Percentiles rank a stretch among this genome's conserved stretches.
Evolutionary conservation across 805 yeast species (phyloP).

Genomic region (Ogataea henricii): DNA sequence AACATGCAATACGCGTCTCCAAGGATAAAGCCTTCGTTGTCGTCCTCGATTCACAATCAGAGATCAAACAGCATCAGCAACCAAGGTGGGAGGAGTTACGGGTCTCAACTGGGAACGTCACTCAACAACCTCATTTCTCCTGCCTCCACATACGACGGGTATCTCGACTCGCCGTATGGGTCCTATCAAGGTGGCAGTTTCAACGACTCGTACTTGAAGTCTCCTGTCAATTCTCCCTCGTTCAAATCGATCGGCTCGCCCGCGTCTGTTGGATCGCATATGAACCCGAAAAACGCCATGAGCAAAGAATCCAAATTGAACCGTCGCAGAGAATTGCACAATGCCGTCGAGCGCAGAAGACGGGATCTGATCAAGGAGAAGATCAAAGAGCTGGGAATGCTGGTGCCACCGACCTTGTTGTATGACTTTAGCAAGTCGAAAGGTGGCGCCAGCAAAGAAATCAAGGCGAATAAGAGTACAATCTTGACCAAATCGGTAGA

Average conservation of each 20-base stretch:
- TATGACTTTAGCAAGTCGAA: conserved; percentile 37
- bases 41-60: conserved; percentile 19
- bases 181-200: conserved; percentile 33
- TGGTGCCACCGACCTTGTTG: conserved; percentile 77
- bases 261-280: conserved; percentile 34
- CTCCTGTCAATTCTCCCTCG: conserved; percentile 39
- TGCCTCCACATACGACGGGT: conserved; percentile 36
- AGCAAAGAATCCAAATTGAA: conserved; percentile 70
- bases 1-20: conserved; percentile 34
- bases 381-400: conserved; percentile 76
- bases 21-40: conserved; percentile 24
- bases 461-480: conserved; percentile 81
- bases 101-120: conserved; percentile 35
- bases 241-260: conserved; percentile 37
- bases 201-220: conserved; percentile 34
- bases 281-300: conserved; percentile 38
- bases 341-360: conserved; percentile 91
- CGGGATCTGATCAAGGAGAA: conserved; percentile 88
- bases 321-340: conserved; percentile 85
- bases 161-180: conserved; percentile 39
- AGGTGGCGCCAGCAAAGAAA: conserved; percentile 49
- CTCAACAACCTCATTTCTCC: conserved; percentile 37
- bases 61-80: conserved; percentile 28
- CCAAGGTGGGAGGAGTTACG: conserved; percentile 30
- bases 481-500: conserved; percentile 79